Conservation (phyloP, 1,284 basidiomycete genomes). For the Pseudozyma sp. region DNA sequence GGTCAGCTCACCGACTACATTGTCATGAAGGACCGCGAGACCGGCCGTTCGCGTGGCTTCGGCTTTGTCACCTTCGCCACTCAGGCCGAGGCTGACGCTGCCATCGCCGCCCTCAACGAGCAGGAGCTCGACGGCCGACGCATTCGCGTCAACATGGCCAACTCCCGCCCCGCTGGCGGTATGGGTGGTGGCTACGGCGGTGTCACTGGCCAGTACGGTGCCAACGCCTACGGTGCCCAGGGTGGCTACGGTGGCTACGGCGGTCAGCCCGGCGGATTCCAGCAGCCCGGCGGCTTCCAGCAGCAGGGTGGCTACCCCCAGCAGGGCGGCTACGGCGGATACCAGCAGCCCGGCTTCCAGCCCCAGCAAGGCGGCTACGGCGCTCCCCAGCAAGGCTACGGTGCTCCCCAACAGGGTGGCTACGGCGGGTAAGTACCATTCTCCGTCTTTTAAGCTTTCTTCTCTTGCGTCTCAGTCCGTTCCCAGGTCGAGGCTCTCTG, state of each 20-base stretch:
- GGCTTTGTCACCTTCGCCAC: constrained; percentile 79
- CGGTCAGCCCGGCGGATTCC: constrained; percentile 53
- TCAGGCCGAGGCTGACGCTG: constrained; percentile 79
- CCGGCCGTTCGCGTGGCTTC: constrained; percentile 89
- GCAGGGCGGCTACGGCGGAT: constrained; percentile 55
- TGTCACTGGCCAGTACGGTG: constrained; percentile 66
- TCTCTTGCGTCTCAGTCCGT: background rate
- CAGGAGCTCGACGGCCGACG: constrained; percentile 92
- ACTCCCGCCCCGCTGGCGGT: constrained; percentile 75
- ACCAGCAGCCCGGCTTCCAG: constrained; percentile 59
- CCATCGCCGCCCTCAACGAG: constrained; percentile 85
- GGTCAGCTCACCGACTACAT: constrained; percentile 68
- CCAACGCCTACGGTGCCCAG: constrained; percentile 55
- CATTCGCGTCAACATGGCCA: constrained; percentile 91
- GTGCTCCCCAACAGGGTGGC: constrained; percentile 55
- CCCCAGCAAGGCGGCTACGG: constrained; percentile 54
- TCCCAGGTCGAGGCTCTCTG: too few relatives aligned
- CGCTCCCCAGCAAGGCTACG: constrained; percentile 53
- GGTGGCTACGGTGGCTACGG: constrained; percentile 54
- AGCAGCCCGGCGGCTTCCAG: constrained; percentile 33
- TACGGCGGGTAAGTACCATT: constrained; percentile 47
- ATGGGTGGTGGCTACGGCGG: constrained; percentile 65
- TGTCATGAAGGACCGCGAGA: constrained; percentile 97
- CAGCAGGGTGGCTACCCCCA: constrained; percentile 49
- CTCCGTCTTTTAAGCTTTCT: background rate